Evolutionary conservation across 805 yeast species (phyloP), one percentile per base, ranked within the genome.

Genomic region (Saturnispora gosingensis): DNA sequence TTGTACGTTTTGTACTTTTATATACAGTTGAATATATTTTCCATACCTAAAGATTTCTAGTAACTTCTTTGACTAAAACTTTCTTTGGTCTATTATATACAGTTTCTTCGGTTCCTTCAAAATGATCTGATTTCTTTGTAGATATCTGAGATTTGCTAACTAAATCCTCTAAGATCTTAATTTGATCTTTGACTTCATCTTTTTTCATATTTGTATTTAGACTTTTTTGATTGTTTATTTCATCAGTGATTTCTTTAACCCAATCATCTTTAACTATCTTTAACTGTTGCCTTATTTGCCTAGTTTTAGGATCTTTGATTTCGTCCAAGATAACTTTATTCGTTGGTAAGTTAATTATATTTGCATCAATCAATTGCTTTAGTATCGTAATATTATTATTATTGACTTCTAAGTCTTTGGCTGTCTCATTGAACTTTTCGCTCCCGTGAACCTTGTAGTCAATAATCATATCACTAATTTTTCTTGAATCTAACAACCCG

Each of bases 191-290:
- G 35, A 54, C 50, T 43, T 56, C 60, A 38, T 53, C 50, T 8
- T 30, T 35, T 27, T 49, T 46, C 10, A 48, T 30, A 20, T 51
- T 35, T n/a, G 3, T 24, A 20, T 44, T 40, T 43, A 38, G 45
- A 16, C 43, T 24, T n/a, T 20, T 38, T 22, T 27, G 28, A 27
- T 35, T 16, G 5, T 18, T 50, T 3, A 45, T n/a, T 43, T 55
- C 53, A 28, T 51, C 50, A 18, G 50, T 49, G 8, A 42, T 34
- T 8, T 43, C 45, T 10, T 44, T 36, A 1, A 55, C 51, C 55
- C 60, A 58, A 43, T 61, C 58, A 22, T 57, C 60, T 13, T 54
- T 57, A 13, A 61, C 62, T 28, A 61, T 54, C 6, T 61, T 51
- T n/a, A 63, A 55, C 38, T 59, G 56, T 38, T 63, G 66, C 24